phyloP scores from a whole-genome alignment of 305 asterid genomes.

The Lippia alba region DNA sequence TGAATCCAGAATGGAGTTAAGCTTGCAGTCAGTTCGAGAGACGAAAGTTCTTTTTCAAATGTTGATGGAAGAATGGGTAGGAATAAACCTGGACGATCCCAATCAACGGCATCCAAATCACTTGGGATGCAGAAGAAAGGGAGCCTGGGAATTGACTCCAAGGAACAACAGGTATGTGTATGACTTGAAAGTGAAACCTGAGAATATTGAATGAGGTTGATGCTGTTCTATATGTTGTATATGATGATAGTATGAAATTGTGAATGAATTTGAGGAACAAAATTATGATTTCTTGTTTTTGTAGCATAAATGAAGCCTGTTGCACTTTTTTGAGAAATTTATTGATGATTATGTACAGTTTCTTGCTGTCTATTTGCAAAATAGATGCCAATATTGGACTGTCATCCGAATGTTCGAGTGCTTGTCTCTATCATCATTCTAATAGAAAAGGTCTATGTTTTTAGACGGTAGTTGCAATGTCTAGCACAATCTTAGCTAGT shows the following conservation, averaged over 20 bases:
- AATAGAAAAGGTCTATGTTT: conserved; percentile 20
- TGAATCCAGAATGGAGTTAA: conserved; percentile 56
- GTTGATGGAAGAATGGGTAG: conserved; percentile 47
- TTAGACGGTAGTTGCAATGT: conserved; percentile 14
- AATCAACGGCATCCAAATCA: conserved; percentile 55
- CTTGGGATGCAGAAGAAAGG: conserved; percentile 63
- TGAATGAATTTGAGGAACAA: conserved; percentile 2
- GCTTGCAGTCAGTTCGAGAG: conserved; percentile 50
- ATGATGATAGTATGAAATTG: conserved; percentile 21
- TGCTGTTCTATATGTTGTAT: conserved; percentile 2
- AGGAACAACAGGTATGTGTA: conserved; percentile 70
- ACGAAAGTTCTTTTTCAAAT: conserved; percentile 47
- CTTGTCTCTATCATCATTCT: not conserved
- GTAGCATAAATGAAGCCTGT: not conserved
- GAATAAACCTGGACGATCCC: conserved; percentile 50
- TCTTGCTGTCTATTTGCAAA: conserved; percentile 5
- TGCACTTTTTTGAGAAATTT: conserved; percentile 6
- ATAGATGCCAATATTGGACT: conserved; percentile 11
- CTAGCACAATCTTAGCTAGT: conserved; percentile 19
- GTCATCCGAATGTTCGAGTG: conserved; percentile 12
- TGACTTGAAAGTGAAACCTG: not conserved
- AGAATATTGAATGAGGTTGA: conserved; percentile 19
- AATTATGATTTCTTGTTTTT: conserved; percentile 7
- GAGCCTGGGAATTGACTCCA: conserved; percentile 57
- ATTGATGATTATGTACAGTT: conserved; percentile 23